Conservation (phyloP, 73 alveolate species). For the Paramecium caudatum region DNA sequence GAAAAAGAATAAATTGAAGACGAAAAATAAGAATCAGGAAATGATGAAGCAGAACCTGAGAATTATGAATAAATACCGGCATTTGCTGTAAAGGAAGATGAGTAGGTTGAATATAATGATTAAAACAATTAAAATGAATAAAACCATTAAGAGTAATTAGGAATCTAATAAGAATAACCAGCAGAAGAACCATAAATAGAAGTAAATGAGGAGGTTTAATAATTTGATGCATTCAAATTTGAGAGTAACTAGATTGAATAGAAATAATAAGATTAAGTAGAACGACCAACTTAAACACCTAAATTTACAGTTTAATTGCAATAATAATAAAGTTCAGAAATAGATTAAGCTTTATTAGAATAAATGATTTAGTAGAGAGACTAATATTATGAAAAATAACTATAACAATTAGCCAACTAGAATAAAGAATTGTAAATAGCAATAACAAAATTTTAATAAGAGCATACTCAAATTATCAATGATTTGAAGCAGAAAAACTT, state of each 20-base stretch:
- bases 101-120: too few relatives aligned
- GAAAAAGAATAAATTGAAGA: too few relatives aligned
- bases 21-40: too few relatives aligned
- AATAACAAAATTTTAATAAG: neutral
- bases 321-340: neutral
- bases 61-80: neutral
- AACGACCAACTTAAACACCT: neutral
- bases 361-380: conserved; percentile 44
- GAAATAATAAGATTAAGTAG: neutral
- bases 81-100: neutral
- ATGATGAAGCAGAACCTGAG: neutral
- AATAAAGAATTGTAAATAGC: neutral
- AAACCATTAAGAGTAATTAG: neutral
- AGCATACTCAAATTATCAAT: neutral
- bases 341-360: conserved; percentile 2
- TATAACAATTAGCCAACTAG: neutral
- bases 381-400: conserved; percentile 12
- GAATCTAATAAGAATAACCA: neutral
- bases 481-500: neutral
- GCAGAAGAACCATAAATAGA: neutral
- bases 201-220: neutral
- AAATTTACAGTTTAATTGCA: neutral
- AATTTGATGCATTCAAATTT: neutral
- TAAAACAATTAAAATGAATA: neutral
- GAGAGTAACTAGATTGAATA: neutral